phyloP scores from a whole-genome alignment of 2,329 filamentous ascomycete species.

The Pseudogymnoascus sp. region DNA sequence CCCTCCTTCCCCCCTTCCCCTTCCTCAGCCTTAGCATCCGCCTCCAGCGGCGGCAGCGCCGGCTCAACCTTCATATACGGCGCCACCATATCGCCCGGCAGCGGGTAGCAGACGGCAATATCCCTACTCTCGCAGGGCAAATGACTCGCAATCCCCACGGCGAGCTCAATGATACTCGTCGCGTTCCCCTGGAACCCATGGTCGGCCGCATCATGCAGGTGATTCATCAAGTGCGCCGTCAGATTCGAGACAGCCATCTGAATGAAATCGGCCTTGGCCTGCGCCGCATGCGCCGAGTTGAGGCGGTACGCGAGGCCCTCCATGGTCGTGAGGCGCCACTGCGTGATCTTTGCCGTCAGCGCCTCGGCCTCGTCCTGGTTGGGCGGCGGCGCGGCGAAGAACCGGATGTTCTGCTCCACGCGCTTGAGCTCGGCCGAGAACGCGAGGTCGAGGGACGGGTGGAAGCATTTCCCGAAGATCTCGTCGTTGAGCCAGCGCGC shows the following conservation, averaged over 20 bases:
- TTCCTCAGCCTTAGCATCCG: conserved; percentile 18
- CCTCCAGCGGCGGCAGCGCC: conserved; percentile 51
- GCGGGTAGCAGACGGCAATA: conserved; percentile 76
- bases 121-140: conserved; percentile 86
- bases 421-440: conserved; percentile 73
- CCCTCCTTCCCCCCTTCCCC: conserved; percentile 20
- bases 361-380: conserved; percentile 86
- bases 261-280: conserved; percentile 61
- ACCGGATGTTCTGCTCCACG: conserved; percentile 81
- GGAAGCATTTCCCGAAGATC: conserved; percentile 86
- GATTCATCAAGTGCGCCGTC: conserved; percentile 60
- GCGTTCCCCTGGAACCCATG: conserved; percentile 79
- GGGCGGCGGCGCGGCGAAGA: conserved; percentile 61
- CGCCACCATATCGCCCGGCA: conserved; percentile 64
- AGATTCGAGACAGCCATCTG: conserved; percentile 60
- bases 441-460: conserved; percentile 70
- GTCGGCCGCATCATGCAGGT: conserved; percentile 68
- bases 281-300: conserved; percentile 52
- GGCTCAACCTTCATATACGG: conserved; percentile 77
- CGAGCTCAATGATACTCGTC: conserved; percentile 86
- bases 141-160: conserved; percentile 76
- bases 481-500: conserved; percentile 85
- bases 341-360: conserved; percentile 75
- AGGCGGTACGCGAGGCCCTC: conserved; percentile 76
- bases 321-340: conserved; percentile 87